Percentiles rank a stretch among this genome's conserved stretches.
Evolutionary conservation across 129 eudicot genomes (phyloP).

Genomic region (Flaveria ramosissima): DNA sequence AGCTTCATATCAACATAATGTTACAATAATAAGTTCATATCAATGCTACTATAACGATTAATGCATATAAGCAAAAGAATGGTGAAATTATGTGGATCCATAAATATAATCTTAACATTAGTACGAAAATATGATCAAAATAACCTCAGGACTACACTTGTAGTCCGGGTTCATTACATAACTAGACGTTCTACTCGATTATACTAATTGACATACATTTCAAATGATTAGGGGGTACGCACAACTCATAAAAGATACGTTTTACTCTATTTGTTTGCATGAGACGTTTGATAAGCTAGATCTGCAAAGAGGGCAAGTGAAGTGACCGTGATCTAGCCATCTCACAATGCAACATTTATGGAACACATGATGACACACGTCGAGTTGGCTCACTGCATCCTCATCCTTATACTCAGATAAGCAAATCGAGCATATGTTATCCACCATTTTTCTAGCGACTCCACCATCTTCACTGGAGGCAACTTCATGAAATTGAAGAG

Average conservation of each 20-base stretch:
- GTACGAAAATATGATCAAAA: too few relatives aligned
- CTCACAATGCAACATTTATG: constrained; percentile 51
- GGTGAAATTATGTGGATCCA: not conserved
- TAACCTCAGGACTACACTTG: too few relatives aligned
- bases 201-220: not conserved
- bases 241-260: not conserved
- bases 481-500: constrained; percentile 38
- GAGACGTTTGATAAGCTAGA: constrained; percentile 34
- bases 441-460: constrained; percentile 7
- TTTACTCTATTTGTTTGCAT: constrained; percentile 20
- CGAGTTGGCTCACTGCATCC: constrained; percentile 49
- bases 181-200: too few relatives aligned
- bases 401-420: constrained; percentile 49
- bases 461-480: constrained; percentile 8
- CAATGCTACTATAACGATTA: not conserved
- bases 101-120: too few relatives aligned
- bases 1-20: not conserved
- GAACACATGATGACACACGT: constrained; percentile 54
- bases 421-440: constrained; percentile 58
- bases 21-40: not conserved
- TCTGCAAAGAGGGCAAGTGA: constrained; percentile 75
- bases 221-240: not conserved
- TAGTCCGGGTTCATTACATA: too few relatives aligned
- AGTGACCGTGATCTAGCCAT: constrained; percentile 52
- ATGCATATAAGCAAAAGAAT: not conserved